Evolutionary conservation across 805 yeast species (phyloP), one percentile per base, ranked within the genome.

Genomic region (Millerozyma acaciae): DNA sequence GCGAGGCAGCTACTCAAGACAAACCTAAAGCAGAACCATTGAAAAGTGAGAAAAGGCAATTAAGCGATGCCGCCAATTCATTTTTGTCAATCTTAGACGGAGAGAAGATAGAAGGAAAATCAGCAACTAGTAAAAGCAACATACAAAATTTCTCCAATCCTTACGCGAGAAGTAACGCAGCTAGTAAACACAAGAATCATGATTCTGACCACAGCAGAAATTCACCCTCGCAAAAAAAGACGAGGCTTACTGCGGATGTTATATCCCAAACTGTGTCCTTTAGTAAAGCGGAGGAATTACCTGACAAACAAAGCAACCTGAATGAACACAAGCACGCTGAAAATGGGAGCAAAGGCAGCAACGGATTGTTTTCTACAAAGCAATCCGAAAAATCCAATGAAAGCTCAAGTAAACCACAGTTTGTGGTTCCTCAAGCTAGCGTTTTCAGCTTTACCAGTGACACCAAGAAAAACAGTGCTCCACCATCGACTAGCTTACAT

Each of bases 81-180:
- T 53, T 66, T 19, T 53, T 66, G 28, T 55, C 63, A 9, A 57
- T 64, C 26, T 49, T 66, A 26, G 71, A 65, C 39, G 60, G 55
- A 6, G 40, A 45, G 14, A 25, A n/a, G n/a, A 32, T 9, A 38
- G 22, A 27, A 12, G 22, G 21, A 21, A 39, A 31, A 27, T 14
- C 27, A 4, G 19, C 8, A 4, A 9, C 21, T 8, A 26, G 21
- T n/a, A 25, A 21, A 12, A 19, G 15, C 8, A 29, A 21, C 13
- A 18, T 32, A 8, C 33, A 38, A 18, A 30, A 24, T 5, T 54
- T 60, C 35, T 48, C 59, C 2, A 46, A 51, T 30, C 53, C 55
- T 5, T 48, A 43, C 30, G 26, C 51, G 26, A 26, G 43, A 26
- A 21, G 38, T 26, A 38, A 35, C 23, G 21, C 35, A 21, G 21